phyloP scores from a whole-genome alignment of 768 basidiomycete genomes.

The Auricularia sp. region DNA sequence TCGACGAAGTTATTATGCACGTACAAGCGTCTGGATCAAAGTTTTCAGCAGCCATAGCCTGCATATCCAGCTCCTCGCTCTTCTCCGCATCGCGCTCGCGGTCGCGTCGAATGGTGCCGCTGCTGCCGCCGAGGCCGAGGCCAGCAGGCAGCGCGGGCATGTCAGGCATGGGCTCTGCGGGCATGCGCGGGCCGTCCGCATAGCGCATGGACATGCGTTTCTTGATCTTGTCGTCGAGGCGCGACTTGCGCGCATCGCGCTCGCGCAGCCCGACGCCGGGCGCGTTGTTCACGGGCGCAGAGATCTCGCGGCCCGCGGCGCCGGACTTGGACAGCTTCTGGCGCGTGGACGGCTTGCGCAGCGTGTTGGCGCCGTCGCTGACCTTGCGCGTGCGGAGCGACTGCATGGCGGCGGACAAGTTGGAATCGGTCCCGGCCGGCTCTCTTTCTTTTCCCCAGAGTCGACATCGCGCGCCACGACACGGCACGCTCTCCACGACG shows the following conservation, averaged over 20 bases:
- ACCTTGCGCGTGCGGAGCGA: conserved; percentile 24
- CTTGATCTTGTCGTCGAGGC: conserved; percentile 83
- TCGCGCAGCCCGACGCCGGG: conserved; percentile 6
- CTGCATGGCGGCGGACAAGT: conserved; percentile 16
- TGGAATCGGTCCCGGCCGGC: too few relatives aligned
- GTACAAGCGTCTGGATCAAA: conserved; percentile 87
- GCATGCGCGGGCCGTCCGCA: conserved; percentile 74
- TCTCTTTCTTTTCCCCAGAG: too few relatives aligned
- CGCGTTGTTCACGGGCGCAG: neutral
- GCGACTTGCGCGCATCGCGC: conserved; percentile 30
- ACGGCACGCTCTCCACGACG: too few relatives aligned
- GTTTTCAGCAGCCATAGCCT: conserved; percentile 59
- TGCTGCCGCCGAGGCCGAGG: conserved; percentile 25
- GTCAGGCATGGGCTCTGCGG: conserved; percentile 43
- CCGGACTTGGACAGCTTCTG: conserved; percentile 4
- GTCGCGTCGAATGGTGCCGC: conserved; percentile 19
- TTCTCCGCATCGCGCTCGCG: conserved; percentile 15
- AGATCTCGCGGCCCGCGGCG: conserved; percentile 2
- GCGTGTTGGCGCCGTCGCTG: conserved; percentile 11
- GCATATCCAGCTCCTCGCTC: conserved; percentile 38
- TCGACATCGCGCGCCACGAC: too few relatives aligned
- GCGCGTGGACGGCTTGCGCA: conserved; percentile 11
- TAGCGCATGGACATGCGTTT: conserved; percentile 94
- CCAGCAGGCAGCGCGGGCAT: conserved; percentile 48
- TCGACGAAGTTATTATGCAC: too few relatives aligned